Base-by-base conservation (phyloP, 129 eudicot species). In the Apium graveolens region DNA sequence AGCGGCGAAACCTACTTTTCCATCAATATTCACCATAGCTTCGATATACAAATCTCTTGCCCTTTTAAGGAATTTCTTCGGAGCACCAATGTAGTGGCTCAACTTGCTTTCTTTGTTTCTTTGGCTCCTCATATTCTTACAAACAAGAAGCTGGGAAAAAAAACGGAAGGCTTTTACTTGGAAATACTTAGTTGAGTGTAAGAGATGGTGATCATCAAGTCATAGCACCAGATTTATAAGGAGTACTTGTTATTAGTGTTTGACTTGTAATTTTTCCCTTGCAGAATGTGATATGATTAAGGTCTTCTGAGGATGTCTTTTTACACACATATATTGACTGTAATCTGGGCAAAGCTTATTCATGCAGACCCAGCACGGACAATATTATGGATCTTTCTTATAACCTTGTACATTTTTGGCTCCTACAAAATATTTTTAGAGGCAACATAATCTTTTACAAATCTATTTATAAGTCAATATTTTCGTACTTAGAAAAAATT, bases 11-110 rank as follows among this genome's bases (percentile, higher is more conserved):
- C 82, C 72, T n/a, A 86, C 81, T 46, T 73, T 89, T 32, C 85
- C 87, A 43, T 86, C 93, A 24, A 89, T 82, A 45, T 35, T 78
- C 26, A 89, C 81, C 84, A 89, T 78, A 53, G 68, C 83, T 63
- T 86, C 86, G 21, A 89, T 82, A 34, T 86, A 89, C 37, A 86
- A 81, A 62, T 83, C 86, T 81, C 84, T 76, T 34, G 86, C 93
- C 62, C 53, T 85, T 48, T 84, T 79, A 17, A 89, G 79, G 73
- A 86, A 60, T 73, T 88, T 80, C 24, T 35, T 82, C 2, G 85
- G 78, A 32, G 79, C 78, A 45, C 73, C 45, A 10, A 78, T 63
- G 27, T 42, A 82, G 21, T 82, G 82, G 75, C 83, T 81, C 37
- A 84, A 27, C 66, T 75, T 71, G 48, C 76, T 46, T 57, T 49